Base-by-base conservation (phyloP, 805 yeast genomes). In the Starmera dryadoides region DNA sequence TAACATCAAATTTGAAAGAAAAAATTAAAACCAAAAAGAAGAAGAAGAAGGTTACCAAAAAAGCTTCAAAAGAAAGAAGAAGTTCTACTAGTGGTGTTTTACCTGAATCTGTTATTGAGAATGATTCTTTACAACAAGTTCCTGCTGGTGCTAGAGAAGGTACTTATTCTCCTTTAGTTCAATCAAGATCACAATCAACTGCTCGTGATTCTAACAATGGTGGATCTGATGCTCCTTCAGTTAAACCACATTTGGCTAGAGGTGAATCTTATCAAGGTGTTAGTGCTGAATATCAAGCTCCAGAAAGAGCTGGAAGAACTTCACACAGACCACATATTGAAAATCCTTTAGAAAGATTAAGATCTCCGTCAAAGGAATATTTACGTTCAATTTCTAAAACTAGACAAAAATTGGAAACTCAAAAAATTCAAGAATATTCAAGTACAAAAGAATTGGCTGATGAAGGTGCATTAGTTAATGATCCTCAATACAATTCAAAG, bases 181-280 rank as follows among this genome's bases (percentile, higher is more conserved):
- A 50, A 31, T 53, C 58, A 9, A 49, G 58, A 45, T 51, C 56
- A 4, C 56, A 52, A 33, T 53, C 58, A 1, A 28, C 17, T 9
- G 36, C 21, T 17, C 49, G 49, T 34, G 36, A 47, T 1, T 6
- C 38, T 17, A 30, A 9, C 11, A 16, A 17, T 4, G 21, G 30
- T 2, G 17, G 23, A 6, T 6, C 14, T n/a, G 22, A 19, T 9
- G 9, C 21, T 29, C 5, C 30, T 7, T 9, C 33, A 14, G 51
- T 52, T 11, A 65, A 55, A 41, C 87, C 88, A 2, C 86, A 81
- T 59, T 65, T 83, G 50, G 89, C 91, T 2, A 68, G 84, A 44
- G 93, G 91, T 29, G 89, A 81, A 46, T 78, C 88, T 1, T 82
- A 82, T 54, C 84, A 80, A 49, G 72, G 74, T 49, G 75, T 78